Conservation (phyloP, 192 early-diverging fungal genomes). For the Anaeromyces robustus region DNA sequence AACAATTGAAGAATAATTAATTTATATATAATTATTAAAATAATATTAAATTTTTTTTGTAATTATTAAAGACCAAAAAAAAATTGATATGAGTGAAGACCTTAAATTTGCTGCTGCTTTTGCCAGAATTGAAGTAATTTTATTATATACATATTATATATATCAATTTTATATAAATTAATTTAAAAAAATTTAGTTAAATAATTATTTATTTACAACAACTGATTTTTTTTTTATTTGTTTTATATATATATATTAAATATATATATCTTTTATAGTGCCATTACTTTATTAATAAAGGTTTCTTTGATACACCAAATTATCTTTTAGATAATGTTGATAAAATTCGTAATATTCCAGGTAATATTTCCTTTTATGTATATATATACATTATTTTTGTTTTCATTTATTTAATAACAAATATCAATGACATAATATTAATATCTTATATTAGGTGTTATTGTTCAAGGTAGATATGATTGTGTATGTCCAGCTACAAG, state of each 20-base stretch:
- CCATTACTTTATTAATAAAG: conserved; percentile 52
- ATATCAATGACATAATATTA: not conserved
- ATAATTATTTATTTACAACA: too few species aligned
- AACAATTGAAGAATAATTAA: too few species aligned
- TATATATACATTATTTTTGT: too few species aligned
- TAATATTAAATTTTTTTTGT: too few species aligned
- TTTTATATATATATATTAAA: too few species aligned
- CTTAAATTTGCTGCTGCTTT: conserved; percentile 44
- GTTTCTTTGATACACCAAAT: conserved; percentile 44
- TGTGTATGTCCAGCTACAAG: conserved; percentile 24
- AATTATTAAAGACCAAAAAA: conserved; percentile 15
- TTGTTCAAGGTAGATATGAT: conserved; percentile 31
- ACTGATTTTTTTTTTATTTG: too few species aligned
- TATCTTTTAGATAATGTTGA: conserved; percentile 46
- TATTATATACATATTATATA: not conserved
- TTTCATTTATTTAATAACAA: too few species aligned
- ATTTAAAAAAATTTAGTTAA: too few species aligned
- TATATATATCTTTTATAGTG: not conserved
- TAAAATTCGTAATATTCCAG: conserved; percentile 46
- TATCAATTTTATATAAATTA: not conserved
- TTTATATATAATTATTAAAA: too few species aligned
- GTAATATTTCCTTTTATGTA: not conserved
- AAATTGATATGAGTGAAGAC: conserved; percentile 36
- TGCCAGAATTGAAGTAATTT: conserved; percentile 50
- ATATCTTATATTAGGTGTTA: not conserved